phyloP scores from a whole-genome alignment of 305 asterid genomes.

The Euphrasia arctica region DNA sequence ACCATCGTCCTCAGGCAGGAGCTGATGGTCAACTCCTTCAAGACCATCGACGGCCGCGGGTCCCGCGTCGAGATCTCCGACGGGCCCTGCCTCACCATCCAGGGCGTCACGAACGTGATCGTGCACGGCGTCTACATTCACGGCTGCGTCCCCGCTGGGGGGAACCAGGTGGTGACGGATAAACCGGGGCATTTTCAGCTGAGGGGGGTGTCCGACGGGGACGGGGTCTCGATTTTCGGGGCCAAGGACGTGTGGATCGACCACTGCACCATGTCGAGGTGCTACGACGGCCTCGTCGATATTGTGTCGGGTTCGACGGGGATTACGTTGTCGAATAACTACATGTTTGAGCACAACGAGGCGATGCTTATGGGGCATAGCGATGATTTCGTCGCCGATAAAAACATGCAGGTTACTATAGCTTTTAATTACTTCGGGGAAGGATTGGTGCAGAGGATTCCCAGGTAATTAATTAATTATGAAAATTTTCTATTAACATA shows the following conservation, averaged over 20 bases:
- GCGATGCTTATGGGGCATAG: slow-evolving; percentile 63
- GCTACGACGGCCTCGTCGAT: slow-evolving; percentile 55
- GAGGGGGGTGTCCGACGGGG: slow-evolving; percentile 57
- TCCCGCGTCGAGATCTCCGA: slow-evolving; percentile 40
- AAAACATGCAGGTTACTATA: slow-evolving; percentile 53
- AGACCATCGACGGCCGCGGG: slow-evolving; percentile 68
- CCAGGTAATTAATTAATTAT: slow-evolving; percentile 34
- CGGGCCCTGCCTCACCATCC: slow-evolving; percentile 59
- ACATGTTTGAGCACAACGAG: slow-evolving; percentile 51
- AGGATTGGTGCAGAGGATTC: slow-evolving; percentile 55
- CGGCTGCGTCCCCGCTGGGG: slow-evolving; percentile 44
- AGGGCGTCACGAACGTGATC: slow-evolving; percentile 45
- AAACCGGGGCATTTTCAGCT: slow-evolving; percentile 35
- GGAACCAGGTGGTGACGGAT: slow-evolving; percentile 43
- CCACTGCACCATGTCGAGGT: slow-evolving; percentile 42
- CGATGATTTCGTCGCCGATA: slow-evolving; percentile 38
- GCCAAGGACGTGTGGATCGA: slow-evolving; percentile 55
- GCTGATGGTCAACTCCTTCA: slow-evolving; percentile 52
- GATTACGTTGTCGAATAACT: slow-evolving; percentile 51
- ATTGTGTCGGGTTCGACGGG: slow-evolving; percentile 48
- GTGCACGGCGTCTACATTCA: slow-evolving; percentile 61
- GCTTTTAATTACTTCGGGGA: slow-evolving; percentile 58
- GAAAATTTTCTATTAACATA: too few species aligned
- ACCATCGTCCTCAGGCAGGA: slow-evolving; percentile 43
- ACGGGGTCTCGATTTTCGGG: slow-evolving; percentile 52